phyloP scores from a whole-genome alignment of 768 basidiomycete genomes.

The Psilocybe subaeruginosa region DNA sequence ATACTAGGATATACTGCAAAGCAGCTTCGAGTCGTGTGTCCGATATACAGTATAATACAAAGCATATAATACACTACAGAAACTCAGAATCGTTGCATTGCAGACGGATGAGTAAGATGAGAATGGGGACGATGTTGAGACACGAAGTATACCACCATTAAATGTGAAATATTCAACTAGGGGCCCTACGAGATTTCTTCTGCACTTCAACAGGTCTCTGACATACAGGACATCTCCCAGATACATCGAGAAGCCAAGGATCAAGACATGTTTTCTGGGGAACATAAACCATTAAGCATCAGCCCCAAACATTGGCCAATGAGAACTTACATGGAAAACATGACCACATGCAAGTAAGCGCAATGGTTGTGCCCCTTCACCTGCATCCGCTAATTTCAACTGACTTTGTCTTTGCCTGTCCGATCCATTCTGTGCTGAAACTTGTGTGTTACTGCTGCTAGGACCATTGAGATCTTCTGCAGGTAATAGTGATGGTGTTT shows the following conservation, averaged over 20 bases:
- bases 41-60: neutral
- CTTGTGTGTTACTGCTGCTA: neutral
- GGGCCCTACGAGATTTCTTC: conserved; percentile 23
- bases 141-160: neutral
- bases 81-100: neutral
- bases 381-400: conserved; percentile 68
- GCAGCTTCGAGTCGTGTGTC: neutral
- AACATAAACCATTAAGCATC: neutral
- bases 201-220: conserved; percentile 69
- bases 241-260: conserved; percentile 85
- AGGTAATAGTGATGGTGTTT: neutral
- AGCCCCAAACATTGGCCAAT: neutral
- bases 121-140: too few species aligned
- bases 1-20: neutral
- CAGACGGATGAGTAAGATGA: neutral
- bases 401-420: conserved; percentile 44
- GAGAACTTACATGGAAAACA: conserved; percentile 80
- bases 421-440: conserved; percentile 9
- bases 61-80: neutral
- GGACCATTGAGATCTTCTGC: neutral
- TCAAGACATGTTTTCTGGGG: conserved; percentile 84
- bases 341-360: conserved; percentile 80
- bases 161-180: neutral
- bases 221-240: conserved; percentile 87
- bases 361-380: conserved; percentile 77